Evolutionary conservation across 805 yeast species (phyloP).

Genomic region (Saturnispora bothae): DNA sequence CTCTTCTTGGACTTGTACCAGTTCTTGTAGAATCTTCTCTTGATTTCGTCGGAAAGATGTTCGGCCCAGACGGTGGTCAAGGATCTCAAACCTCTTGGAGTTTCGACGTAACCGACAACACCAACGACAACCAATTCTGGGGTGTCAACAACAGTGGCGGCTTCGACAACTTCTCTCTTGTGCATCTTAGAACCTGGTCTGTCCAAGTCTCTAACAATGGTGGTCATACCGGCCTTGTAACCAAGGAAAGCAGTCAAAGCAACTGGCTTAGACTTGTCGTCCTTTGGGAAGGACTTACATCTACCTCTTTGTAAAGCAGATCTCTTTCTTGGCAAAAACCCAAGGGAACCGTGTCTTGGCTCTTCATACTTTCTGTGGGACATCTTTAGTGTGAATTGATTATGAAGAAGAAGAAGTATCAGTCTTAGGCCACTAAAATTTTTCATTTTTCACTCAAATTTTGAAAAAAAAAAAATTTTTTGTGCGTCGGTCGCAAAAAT

Average conservation of each 20-base stretch:
- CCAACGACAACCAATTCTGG: conserved; percentile 99
- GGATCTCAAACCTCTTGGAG: conserved; percentile 99
- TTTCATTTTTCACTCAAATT: neutral
- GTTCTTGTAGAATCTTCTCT: conserved; percentile 99
- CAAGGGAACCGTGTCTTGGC: conserved; percentile 99
- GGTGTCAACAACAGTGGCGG: conserved; percentile 98
- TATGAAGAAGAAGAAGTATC: conserved; percentile 1
- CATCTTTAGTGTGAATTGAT: conserved; percentile 37
- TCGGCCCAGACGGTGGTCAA: conserved; percentile 99
- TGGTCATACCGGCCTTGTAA: conserved; percentile 99
- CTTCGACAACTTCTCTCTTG: conserved; percentile 99
- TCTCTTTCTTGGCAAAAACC: conserved; percentile 99
- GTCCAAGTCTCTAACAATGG: conserved; percentile 99
- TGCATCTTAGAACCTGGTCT: conserved; percentile 99
- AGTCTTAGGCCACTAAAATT: neutral
- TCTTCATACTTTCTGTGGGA: conserved; percentile 99
- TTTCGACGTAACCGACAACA: conserved; percentile 99
- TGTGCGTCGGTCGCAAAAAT: too few species aligned
- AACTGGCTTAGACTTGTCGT: conserved; percentile 94
- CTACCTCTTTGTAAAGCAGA: conserved; percentile 97
- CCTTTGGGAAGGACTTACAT: conserved; percentile 99
- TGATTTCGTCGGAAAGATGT: conserved; percentile 98
- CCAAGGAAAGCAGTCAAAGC: conserved; percentile 99
- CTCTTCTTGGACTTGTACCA: conserved; percentile 99
- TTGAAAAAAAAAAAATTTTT: neutral